Conservation (phyloP, 2,329 filamentous ascomycete genomes). For the Phyllosticta citribraziliensis region DNA sequence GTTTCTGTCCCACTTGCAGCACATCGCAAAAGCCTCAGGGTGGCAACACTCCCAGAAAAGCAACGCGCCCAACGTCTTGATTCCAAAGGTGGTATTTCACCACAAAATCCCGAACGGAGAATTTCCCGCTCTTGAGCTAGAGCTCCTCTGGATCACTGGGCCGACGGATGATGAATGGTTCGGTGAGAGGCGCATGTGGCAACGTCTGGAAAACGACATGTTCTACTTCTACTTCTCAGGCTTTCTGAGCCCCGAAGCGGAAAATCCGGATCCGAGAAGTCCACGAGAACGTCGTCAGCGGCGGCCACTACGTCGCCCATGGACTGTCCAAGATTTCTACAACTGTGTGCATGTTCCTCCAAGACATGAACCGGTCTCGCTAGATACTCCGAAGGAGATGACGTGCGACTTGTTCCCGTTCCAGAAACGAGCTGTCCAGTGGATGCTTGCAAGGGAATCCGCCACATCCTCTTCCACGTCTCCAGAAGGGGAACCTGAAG, state of each 20-base stretch:
- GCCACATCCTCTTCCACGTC: constrained; percentile 33
- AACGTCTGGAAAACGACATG: not conserved
- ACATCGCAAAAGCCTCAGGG: not conserved
- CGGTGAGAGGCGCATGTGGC: not conserved
- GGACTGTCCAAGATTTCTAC: constrained; percentile 55
- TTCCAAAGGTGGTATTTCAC: not conserved
- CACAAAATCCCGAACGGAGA: not conserved
- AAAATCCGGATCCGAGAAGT: not conserved
- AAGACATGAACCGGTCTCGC: constrained; percentile 27
- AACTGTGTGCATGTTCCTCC: constrained; percentile 55
- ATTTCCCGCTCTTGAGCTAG: not conserved
- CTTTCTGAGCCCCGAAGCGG: not conserved
- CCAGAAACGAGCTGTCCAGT: constrained; percentile 59
- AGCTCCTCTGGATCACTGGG: not conserved
- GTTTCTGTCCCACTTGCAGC: not conserved
- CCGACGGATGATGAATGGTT: not conserved
- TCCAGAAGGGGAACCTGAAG: constrained; percentile 1
- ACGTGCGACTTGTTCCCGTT: constrained; percentile 56
- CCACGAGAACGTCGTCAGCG: not conserved
- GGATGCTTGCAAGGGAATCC: constrained; percentile 60
- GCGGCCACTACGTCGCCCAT: constrained; percentile 19
- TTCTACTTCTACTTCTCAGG: constrained; percentile 1
- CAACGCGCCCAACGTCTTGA: not conserved
- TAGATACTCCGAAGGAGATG: constrained; percentile 19
- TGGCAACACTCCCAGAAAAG: not conserved